Conservation (phyloP, 1,284 basidiomycete species). For the Mycosarcoma maydis region DNA sequence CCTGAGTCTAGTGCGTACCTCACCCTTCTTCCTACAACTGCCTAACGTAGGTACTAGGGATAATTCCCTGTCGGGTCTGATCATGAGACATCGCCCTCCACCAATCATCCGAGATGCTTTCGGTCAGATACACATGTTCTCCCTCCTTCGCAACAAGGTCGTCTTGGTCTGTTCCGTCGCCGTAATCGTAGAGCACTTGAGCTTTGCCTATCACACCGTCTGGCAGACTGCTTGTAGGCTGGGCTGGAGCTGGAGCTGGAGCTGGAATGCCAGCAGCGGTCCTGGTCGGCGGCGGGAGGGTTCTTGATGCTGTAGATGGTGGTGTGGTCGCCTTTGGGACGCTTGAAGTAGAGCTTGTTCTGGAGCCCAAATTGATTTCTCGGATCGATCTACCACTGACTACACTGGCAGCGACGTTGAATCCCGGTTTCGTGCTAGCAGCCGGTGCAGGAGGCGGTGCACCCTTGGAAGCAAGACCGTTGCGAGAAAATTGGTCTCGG, state of each 20-base stretch:
- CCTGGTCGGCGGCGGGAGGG: slow-evolving; percentile 21
- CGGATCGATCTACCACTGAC: too few relatives aligned
- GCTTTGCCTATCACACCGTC: slow-evolving; percentile 22
- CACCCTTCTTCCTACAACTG: slow-evolving; percentile 7
- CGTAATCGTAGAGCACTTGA: slow-evolving; percentile 39
- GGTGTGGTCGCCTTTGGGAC: neutral
- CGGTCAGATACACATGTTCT: slow-evolving; percentile 47
- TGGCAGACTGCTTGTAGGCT: neutral
- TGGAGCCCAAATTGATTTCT: too few relatives aligned
- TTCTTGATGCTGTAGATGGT: neutral
- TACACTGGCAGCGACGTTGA: too few relatives aligned
- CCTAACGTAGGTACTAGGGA: slow-evolving; percentile 52
- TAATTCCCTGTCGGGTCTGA: slow-evolving; percentile 40
- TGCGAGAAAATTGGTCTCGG: slow-evolving; percentile 27
- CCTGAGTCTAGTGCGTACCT: too few relatives aligned
- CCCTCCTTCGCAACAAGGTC: slow-evolving; percentile 47
- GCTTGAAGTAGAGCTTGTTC: too few relatives aligned
- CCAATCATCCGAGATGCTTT: slow-evolving; percentile 59
- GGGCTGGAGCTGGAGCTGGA: too few relatives aligned
- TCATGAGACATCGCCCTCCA: slow-evolving; percentile 36
- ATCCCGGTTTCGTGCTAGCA: too few relatives aligned
- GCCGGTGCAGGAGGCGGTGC: too few relatives aligned
- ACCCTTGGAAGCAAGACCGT: slow-evolving; percentile 15
- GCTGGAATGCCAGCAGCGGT: slow-evolving; percentile 8
- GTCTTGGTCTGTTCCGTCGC: slow-evolving; percentile 49